These are phyloP conservation scores for Aureobasidium sp. DNA, from an alignment of 2,329 filamentous ascomycete genomes.

Conservation along the genomic window DNA sequence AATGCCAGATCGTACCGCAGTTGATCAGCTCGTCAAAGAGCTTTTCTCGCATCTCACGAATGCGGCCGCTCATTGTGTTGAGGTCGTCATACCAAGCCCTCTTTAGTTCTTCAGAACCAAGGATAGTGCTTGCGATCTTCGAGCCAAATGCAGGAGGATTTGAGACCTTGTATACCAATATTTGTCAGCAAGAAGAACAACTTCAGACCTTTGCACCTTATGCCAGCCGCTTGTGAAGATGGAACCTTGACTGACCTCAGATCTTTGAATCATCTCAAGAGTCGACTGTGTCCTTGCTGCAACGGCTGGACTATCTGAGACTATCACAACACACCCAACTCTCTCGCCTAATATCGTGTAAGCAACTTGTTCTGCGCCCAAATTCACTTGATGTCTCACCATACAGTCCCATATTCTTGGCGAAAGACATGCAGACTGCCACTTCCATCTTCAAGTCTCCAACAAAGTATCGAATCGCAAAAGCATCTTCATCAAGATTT, in stretches of 20 bases:
- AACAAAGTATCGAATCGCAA: slow-evolving; percentile 28
- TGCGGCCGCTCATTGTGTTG: not conserved
- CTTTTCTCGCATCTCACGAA: not conserved
- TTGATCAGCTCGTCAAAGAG: not conserved
- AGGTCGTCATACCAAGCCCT: slow-evolving; percentile 57
- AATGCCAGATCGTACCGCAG: slow-evolving; percentile 30
- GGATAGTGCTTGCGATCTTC: slow-evolving; percentile 60
- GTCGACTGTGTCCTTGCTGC: not conserved
- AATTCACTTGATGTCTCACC: slow-evolving; percentile 27
- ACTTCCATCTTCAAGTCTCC: slow-evolving; percentile 37
- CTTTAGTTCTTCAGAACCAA: slow-evolving; percentile 72
- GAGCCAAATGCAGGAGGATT: slow-evolving; percentile 90
- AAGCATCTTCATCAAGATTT: slow-evolving; percentile 27
- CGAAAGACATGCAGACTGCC: slow-evolving; percentile 47
- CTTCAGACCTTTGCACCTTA: slow-evolving; percentile 44
- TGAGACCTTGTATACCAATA: slow-evolving; percentile 83
- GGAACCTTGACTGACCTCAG: not conserved
- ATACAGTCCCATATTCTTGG: slow-evolving; percentile 64
- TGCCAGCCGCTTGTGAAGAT: slow-evolving; percentile 25
- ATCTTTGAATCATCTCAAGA: not conserved
- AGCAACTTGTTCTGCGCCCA: not conserved
- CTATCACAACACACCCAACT: slow-evolving; percentile 83
- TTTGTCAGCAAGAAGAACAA: slow-evolving; percentile 33
- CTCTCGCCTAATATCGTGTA: slow-evolving; percentile 49
- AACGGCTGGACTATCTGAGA: slow-evolving; percentile 50